These are phyloP conservation scores for Rhytidiadelphus loreus DNA, from an alignment of 225 moss, liverwort and hornwort species.

Conservation along the genomic window DNA sequence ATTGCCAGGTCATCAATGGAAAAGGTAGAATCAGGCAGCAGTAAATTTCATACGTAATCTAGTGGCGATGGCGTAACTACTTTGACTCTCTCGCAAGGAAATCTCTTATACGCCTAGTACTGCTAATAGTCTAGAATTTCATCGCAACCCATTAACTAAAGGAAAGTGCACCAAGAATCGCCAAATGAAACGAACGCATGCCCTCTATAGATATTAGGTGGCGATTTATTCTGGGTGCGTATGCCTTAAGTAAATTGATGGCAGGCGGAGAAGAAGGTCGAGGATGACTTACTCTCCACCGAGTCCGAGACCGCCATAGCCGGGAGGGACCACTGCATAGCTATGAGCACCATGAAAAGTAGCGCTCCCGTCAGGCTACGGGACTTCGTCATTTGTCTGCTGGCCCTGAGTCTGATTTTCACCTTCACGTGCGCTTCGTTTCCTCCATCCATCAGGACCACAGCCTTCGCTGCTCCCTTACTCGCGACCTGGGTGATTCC, in stretches of 20 bases:
- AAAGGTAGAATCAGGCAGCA: no score
- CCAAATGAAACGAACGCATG: background rate
- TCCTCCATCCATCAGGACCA: background rate
- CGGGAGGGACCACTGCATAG: background rate
- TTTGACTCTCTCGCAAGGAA: no score
- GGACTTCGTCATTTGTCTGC: background rate
- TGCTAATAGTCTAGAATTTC: background rate
- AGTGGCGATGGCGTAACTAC: no score
- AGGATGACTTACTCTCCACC: slow-evolving; percentile 13
- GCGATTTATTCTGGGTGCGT: background rate
- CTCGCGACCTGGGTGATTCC: background rate
- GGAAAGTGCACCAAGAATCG: background rate
- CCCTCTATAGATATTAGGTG: no score
- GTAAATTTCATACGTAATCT: no score
- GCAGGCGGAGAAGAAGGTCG: background rate
- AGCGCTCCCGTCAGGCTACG: background rate
- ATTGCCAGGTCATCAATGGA: no score
- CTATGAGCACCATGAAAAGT: background rate
- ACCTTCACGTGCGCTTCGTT: background rate
- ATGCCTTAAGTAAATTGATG: background rate
- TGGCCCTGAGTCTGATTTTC: background rate
- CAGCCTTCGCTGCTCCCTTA: background rate
- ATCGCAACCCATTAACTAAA: no score
- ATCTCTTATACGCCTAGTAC: background rate
- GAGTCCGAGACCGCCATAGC: slow-evolving; percentile 28